Evolutionary conservation across 306 rosid genomes (phyloP), one percentile per base, ranked within the genome.

Genomic region (Begonia peltatifolia): DNA sequence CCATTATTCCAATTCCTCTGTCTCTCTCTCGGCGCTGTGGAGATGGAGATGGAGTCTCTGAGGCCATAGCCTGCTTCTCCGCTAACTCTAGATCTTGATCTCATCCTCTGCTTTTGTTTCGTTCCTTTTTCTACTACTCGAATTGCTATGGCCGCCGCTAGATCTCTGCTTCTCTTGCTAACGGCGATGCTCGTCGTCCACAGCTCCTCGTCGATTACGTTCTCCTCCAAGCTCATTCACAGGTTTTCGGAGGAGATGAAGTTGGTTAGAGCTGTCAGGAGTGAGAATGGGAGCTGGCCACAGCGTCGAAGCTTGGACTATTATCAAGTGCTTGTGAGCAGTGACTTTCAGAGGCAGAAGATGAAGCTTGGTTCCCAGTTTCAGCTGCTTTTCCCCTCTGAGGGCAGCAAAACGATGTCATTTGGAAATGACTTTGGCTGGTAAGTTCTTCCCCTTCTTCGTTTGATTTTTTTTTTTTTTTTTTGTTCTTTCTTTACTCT

Each of bases 381-480:
- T 64, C 66, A 79, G 65, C 54, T 74, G 6, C 69, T 79, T 42
- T 77, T 76, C 9, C 93, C 93, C 2, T 77, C 93, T 22, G 71
- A 62, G 15, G 87, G 87, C 14, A 72, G 73, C 59, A 54, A 79
- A 61, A 71, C 84, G 57, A 43, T 72, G 72, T 74, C 68, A 58
- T 61, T 77, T 11, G 93, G 93, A 6, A 79, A 83, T 43, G 82
- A 83, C 53, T 74, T 83, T 47, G 82, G 64, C 49, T 83, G 93
- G 87, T 83, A 54, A 73, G 90, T 74, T 10, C 48, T 44, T 44
- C 12, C 14, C 48, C 6, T 44, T 44, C 48, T 44, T 44, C 48
- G 48, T 10, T 44, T 44, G 48, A 44, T 44, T 44, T 44, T 0
- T 0, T 1, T 2, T 44, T n/a, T 44, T 44, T 44, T 10, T n/a